Evolutionary conservation across 2,329 filamentous ascomycete genomes (phyloP), one percentile per base, ranked within the genome.

Genomic region (Talaromyces amestolkiae): DNA sequence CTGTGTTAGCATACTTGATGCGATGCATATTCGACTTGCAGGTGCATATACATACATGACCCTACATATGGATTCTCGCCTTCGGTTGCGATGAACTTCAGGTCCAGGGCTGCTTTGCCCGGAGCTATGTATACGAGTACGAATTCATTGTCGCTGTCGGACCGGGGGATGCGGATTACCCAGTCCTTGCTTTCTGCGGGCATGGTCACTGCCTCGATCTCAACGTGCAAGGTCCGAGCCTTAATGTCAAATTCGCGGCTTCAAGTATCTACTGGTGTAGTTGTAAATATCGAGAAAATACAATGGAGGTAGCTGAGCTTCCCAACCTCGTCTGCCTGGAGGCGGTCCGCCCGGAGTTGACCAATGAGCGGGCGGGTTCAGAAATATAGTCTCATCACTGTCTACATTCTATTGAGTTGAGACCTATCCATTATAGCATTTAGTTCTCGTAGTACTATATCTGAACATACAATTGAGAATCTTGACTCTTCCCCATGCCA

Each of bases 81-180:
- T 72, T 89, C 86, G 31, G 86, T 88, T 27, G 83, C 86, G 11
- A 83, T 77, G 33, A 89, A 77, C 63, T 81, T 81, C 43, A 88
- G 72, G 70, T 88, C 84, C 10, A 88, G 76, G 3, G 75, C 68
- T 67, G 75, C 66, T 63, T 73, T 68, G n/a, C 75, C 73, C 13
- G 72, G 76, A 58, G 76, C 73, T 65, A 86, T 80, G 69, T 85
- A 79, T 37, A 87, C 71, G 17, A 89, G 77, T 24, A 87, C 77
- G 69, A 76, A 79, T 13, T 73, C 72, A 22, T 72, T 71, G 17
- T 70, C 69, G 22, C 76, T 72, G 65, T 81, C 80, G 49, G 81
- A 82, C 58, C 84, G 80, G 53, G 78, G 76, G 68, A 87, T 75
- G 45, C 82, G 82, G 39, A 87, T 70, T 63, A 87, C 78, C 65